These are phyloP conservation scores for Barnettozyma vustinii DNA, from an alignment of 805 yeast species.

Conservation along the genomic window DNA sequence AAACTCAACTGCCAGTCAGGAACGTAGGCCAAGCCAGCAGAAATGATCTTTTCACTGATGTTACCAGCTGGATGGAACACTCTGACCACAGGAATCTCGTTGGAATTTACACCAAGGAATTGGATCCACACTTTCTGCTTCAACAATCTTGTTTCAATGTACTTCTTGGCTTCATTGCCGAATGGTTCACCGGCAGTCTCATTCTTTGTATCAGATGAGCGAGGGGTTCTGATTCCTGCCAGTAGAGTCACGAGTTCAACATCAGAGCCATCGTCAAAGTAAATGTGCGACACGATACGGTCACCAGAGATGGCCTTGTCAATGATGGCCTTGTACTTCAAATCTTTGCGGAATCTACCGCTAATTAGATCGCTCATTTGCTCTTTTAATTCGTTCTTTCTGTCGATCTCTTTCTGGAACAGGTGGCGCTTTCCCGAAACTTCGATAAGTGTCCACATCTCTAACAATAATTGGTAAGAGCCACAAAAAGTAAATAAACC, in stretches of 20 bases:
- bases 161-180: conserved; percentile 61
- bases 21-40: conserved; percentile 66
- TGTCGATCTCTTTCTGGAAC: background rate
- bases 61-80: conserved; percentile 73
- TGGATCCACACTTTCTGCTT: conserved; percentile 53
- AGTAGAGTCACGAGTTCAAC: conserved; percentile 53
- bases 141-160: conserved; percentile 58
- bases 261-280: conserved; percentile 45
- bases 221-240: conserved; percentile 72
- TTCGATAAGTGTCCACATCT: background rate
- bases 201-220: conserved; percentile 46
- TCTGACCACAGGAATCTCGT: conserved; percentile 56
- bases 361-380: conserved; percentile 20
- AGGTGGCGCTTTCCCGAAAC: no score
- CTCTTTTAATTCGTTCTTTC: background rate
- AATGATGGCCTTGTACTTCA: conserved; percentile 44
- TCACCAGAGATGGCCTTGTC: conserved; percentile 80
- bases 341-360: conserved; percentile 24
- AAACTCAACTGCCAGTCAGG: conserved; percentile 74
- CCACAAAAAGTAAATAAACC: background rate
- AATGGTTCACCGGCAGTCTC: conserved; percentile 44
- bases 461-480: background rate
- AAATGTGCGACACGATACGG: conserved; percentile 56
- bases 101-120: conserved; percentile 54
- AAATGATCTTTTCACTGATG: conserved; percentile 61